Percentiles rank a stretch among this genome's conserved stretches.
Evolutionary conservation across 257 asterid species (phyloP).

Genomic region (Nicotiana sylvestris): DNA sequence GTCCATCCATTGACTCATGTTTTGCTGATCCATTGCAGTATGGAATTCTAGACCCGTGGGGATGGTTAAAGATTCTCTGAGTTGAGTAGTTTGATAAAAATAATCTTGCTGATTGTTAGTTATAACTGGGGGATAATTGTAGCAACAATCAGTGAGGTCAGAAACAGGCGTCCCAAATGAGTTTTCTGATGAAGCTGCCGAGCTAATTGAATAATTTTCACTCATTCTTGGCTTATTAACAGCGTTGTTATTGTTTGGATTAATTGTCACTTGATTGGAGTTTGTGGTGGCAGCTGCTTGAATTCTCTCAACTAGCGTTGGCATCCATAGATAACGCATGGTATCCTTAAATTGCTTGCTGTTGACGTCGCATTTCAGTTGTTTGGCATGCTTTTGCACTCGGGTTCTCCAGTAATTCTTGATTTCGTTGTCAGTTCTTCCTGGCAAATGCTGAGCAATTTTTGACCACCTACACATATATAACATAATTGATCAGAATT

Average conservation of each 20-base stretch:
- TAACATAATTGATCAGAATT: neutral
- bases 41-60: slow-evolving; percentile 33
- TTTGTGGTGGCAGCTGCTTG: slow-evolving; percentile 46
- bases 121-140: slow-evolving; percentile 35
- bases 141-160: slow-evolving; percentile 59
- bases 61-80: slow-evolving; percentile 41
- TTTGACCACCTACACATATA: slow-evolving; percentile 60
- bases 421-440: slow-evolving; percentile 70
- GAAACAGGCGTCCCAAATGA: slow-evolving; percentile 56
- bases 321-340: slow-evolving; percentile 93
- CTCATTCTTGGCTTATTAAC: slow-evolving; percentile 21
- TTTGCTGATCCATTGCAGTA: slow-evolving; percentile 24
- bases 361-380: slow-evolving; percentile 88
- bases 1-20: slow-evolving; percentile 51
- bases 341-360: slow-evolving; percentile 90
- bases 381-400: slow-evolving; percentile 87
- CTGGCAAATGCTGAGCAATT: slow-evolving; percentile 76
- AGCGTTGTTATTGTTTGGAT: neutral
- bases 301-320: slow-evolving; percentile 66
- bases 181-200: slow-evolving; percentile 50
- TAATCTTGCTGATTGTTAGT: slow-evolving; percentile 30
- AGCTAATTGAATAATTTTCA: slow-evolving; percentile 53
- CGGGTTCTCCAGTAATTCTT: slow-evolving; percentile 86
- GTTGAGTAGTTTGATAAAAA: slow-evolving; percentile 18
- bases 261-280: slow-evolving; percentile 15